phyloP scores from a whole-genome alignment of 2,329 filamentous ascomycete genomes.

The Simplicillium sp. region DNA sequence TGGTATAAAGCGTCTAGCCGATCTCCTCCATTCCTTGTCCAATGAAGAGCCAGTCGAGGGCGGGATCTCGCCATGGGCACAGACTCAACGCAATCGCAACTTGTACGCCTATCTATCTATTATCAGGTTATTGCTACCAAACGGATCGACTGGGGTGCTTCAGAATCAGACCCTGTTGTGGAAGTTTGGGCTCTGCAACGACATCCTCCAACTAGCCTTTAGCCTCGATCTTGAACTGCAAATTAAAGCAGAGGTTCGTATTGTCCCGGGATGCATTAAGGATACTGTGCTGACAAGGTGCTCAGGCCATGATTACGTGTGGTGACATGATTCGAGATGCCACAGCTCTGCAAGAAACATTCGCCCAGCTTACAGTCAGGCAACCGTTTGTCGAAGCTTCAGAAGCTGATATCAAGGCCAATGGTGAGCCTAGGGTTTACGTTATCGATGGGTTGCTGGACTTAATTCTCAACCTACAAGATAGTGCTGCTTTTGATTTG shows the following conservation, averaged over 20 bases:
- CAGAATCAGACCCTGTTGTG: slow-evolving; percentile 83
- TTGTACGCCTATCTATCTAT: slow-evolving; percentile 84
- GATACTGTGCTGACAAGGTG: slow-evolving; percentile 5
- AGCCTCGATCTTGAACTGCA: slow-evolving; percentile 59
- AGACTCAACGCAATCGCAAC: slow-evolving; percentile 77
- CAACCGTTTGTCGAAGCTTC: slow-evolving; percentile 37
- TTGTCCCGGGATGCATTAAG: slow-evolving; percentile 2
- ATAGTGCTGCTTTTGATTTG: slow-evolving; percentile 63
- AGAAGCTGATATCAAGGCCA: slow-evolving; percentile 29
- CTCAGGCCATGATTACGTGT: slow-evolving; percentile 69
- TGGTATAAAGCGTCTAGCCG: slow-evolving; percentile 62
- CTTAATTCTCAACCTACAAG: slow-evolving; percentile 60
- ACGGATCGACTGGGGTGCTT: slow-evolving; percentile 68
- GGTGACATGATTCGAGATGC: slow-evolving; percentile 85
- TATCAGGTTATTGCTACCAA: slow-evolving; percentile 73
- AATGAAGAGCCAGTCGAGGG: slow-evolving; percentile 50
- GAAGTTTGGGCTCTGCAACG: slow-evolving; percentile 69
- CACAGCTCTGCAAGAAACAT: slow-evolving; percentile 70
- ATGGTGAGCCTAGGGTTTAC: slow-evolving; percentile 58
- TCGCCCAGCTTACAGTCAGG: slow-evolving; percentile 76
- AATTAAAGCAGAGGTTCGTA: slow-evolving; percentile 68
- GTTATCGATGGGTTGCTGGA: slow-evolving; percentile 92
- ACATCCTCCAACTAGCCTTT: slow-evolving; percentile 77
- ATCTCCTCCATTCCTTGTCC: slow-evolving; percentile 53
- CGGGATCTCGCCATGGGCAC: slow-evolving; percentile 48